Percentiles rank a stretch among this genome's conserved stretches.
These are phyloP conservation scores for Gautieria morchelliformis DNA, from an alignment of 768 basidiomycete species.

Conservation along the genomic window DNA sequence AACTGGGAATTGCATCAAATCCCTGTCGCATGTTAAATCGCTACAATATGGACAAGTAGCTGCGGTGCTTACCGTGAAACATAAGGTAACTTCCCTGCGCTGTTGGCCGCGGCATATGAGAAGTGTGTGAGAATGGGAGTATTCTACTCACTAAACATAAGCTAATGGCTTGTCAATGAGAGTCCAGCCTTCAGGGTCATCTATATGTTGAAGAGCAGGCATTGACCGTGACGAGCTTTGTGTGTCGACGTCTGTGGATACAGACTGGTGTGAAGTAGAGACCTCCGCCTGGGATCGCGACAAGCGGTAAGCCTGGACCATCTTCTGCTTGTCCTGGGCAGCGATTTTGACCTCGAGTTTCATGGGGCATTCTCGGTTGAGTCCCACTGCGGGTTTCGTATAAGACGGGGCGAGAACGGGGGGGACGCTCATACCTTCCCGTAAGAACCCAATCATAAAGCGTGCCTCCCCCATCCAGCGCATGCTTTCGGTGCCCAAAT, in stretches of 20 bases:
- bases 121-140: not conserved
- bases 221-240: conserved; percentile 15
- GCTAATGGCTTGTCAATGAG: conserved; percentile 57
- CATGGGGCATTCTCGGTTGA: conserved; percentile 55
- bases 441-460: conserved; percentile 63
- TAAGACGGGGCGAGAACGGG: conserved; percentile 3
- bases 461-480: conserved; percentile 82
- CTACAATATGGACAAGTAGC: not conserved
- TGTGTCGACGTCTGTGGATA: not conserved
- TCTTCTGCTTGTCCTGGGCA: conserved; percentile 59
- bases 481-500: conserved; percentile 74
- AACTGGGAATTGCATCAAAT: conserved; percentile 78
- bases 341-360: conserved; percentile 62
- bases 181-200: conserved; percentile 55
- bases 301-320: conserved; percentile 44
- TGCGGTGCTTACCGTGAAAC: conserved; percentile 41
- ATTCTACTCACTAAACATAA: conserved; percentile 39
- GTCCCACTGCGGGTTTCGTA: conserved; percentile 36
- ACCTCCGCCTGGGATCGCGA: conserved; percentile 18
- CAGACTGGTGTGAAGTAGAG: not conserved
- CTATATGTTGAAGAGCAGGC: conserved; percentile 37
- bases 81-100: conserved; percentile 71
- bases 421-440: conserved; percentile 43
- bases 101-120: conserved; percentile 1
- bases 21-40: conserved; percentile 28